These are phyloP conservation scores for Pugionium cornutum DNA, from an alignment of 345 rosid species.

Conservation along the genomic window DNA sequence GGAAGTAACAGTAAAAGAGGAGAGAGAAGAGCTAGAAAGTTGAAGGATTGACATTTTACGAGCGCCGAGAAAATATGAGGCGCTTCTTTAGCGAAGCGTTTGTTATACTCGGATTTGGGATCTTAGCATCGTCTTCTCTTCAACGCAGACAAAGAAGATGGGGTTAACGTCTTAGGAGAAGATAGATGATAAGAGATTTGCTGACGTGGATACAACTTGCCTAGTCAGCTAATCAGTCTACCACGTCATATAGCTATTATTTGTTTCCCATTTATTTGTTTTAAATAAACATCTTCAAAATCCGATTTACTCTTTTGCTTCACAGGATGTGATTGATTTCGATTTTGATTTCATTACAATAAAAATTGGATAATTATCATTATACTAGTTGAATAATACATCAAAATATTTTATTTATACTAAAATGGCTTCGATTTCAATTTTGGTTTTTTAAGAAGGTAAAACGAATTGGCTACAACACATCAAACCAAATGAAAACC, in stretches of 20 bases:
- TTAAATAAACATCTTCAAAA: not conserved
- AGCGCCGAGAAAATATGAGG: not conserved
- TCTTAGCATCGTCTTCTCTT: constrained; percentile 30
- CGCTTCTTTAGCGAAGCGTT: not conserved
- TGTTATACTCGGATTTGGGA: constrained; percentile 29
- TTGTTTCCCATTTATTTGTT: not conserved
- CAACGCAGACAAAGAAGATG: constrained; percentile 33
- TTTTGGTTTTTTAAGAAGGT: too few species aligned
- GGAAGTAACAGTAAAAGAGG: constrained; percentile 50
- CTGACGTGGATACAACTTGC: constrained; percentile 34
- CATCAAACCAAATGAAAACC: constrained; percentile 26
- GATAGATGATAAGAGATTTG: constrained; percentile 43
- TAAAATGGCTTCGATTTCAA: too few species aligned
- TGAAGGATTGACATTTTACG: constrained; percentile 37
- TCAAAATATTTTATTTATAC: too few species aligned
- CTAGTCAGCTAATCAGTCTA: constrained; percentile 18
- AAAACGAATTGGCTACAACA: not conserved
- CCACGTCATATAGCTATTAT: constrained; percentile 23
- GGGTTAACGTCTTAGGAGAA: constrained; percentile 24
- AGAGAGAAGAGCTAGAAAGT: constrained; percentile 41
- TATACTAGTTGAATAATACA: too few species aligned
- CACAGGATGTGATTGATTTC: too few species aligned
- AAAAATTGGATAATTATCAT: too few species aligned
- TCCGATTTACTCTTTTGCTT: not conserved
- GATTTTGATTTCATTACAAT: too few species aligned